phyloP scores from a whole-genome alignment of 768 basidiomycete genomes.

The Pleurotus eryngii region DNA sequence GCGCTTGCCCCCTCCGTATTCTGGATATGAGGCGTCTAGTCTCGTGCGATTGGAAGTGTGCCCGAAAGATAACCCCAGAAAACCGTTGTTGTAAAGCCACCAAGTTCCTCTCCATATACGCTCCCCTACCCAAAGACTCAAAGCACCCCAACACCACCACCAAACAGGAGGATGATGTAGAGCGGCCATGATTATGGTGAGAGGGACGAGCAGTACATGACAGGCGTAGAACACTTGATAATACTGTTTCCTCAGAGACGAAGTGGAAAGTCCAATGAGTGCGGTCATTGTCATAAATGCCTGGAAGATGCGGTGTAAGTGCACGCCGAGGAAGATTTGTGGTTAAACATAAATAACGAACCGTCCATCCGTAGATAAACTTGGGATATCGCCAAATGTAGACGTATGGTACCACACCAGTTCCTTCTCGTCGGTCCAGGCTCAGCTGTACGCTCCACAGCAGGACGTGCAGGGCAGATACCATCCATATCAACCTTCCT shows the following conservation, averaged over 20 bases:
- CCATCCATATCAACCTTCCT: constrained; percentile 65
- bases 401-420: constrained; percentile 39
- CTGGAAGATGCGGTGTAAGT: constrained; percentile 26
- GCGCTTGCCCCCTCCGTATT: not conserved
- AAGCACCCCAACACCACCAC: constrained; percentile 68
- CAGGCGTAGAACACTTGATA: constrained; percentile 66
- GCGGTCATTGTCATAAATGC: constrained; percentile 54
- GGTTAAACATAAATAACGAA: constrained; percentile 16
- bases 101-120: constrained; percentile 51
- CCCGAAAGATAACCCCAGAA: constrained; percentile 26
- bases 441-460: constrained; percentile 70
- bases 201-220: constrained; percentile 61
- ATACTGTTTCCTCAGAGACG: constrained; percentile 45
- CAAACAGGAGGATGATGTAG: constrained; percentile 65
- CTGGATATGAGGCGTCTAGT: not conserved
- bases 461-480: constrained; percentile 56
- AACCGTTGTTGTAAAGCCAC: constrained; percentile 60
- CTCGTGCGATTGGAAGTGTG: not conserved
- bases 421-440: constrained; percentile 42
- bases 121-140: constrained; percentile 62
- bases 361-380: constrained; percentile 62
- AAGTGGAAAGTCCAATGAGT: constrained; percentile 48
- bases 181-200: constrained; percentile 57
- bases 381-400: constrained; percentile 57
- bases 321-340: not conserved